Conservation (phyloP, 441 rosid genomes). For the Populus hybrid region DNA sequence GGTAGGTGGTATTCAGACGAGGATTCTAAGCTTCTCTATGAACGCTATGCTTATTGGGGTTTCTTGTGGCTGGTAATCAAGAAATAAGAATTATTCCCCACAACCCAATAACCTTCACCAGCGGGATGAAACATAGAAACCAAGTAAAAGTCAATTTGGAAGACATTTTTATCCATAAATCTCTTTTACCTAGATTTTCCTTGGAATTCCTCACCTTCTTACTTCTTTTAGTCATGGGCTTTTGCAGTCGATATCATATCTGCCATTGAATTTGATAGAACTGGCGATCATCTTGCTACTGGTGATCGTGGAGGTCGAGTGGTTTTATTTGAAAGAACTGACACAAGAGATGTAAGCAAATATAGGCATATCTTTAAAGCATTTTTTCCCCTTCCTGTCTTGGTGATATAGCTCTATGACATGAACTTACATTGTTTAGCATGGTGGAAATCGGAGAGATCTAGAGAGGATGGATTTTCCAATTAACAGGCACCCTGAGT, state of each 20-base stretch:
- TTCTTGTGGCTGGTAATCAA: not conserved
- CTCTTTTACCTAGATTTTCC: not conserved
- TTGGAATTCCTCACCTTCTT: not conserved
- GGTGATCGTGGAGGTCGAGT: conserved; percentile 94
- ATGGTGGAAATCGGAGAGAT: conserved; percentile 55
- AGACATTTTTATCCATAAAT: not conserved
- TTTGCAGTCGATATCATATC: conserved; percentile 81
- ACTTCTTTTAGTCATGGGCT: conserved; percentile 8
- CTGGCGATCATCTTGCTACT: conserved; percentile 77
- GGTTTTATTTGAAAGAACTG: conserved; percentile 76
- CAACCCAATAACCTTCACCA: not conserved
- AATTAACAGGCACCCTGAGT: conserved; percentile 63
- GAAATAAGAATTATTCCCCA: not conserved
- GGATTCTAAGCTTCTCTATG: not conserved
- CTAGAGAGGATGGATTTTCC: conserved; percentile 61
- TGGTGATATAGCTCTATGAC: conserved; percentile 11
- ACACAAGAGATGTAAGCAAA: conserved; percentile 50
- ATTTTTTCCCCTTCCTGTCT: not conserved
- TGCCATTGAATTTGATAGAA: conserved; percentile 76
- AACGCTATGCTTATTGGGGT: not conserved
- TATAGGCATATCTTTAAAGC: not conserved
- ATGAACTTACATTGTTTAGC: conserved; percentile 31
- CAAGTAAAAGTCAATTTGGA: not conserved
- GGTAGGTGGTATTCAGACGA: not conserved
- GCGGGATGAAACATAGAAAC: not conserved